Base-by-base conservation (phyloP, 257 asterid genomes). In the Plantago ovata region DNA sequence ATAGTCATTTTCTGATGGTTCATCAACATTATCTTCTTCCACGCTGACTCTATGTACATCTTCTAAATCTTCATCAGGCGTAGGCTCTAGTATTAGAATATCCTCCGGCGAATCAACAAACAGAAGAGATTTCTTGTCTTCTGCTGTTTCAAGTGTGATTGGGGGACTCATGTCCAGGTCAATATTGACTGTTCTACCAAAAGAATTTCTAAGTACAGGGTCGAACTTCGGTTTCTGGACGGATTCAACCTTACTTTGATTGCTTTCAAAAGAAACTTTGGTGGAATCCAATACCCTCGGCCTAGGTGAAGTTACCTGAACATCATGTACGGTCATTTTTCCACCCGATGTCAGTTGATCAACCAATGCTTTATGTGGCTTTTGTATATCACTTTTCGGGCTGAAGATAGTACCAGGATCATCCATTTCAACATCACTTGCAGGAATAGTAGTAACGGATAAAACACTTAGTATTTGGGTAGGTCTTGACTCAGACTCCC, bases 341-440 rank as follows among this genome's bases (percentile, higher is more conserved):
- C 46, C 70, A 49, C 59, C 74, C 6, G 76, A 72, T n/a, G 56
- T 45, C 49, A 36, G 33, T n/a, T 55, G 66, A 68, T 66, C 66
- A 50, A 46, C 61, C 33, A 72, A 18, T 46, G 69, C 45, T 53
- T 58, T 61, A 58, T 69, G 54, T 53, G 75, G 77, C 33, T 46
- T 66, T 64, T 54, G 77, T 42, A 60, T 38, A 46, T 60, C 69
- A 45, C 68, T 64, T 72, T 76, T 85, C 2, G 85, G 83, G 38
- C 95, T 84, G 48, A 74, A 59, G 56, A 57, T 74, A 63, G 77
- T 51, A 50, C 44, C 71, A 61, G 58, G 60, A 53, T 80, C 94
- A 46, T 55, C 79, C 84, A 82, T 80, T 66, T 76, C 79, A 67
- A 75, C 81, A 64, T 85, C 95, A 28, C 50, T 66, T 67, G 78